Base-by-base conservation (phyloP, 768 basidiomycete genomes). In the Boletus fagicola region DNA sequence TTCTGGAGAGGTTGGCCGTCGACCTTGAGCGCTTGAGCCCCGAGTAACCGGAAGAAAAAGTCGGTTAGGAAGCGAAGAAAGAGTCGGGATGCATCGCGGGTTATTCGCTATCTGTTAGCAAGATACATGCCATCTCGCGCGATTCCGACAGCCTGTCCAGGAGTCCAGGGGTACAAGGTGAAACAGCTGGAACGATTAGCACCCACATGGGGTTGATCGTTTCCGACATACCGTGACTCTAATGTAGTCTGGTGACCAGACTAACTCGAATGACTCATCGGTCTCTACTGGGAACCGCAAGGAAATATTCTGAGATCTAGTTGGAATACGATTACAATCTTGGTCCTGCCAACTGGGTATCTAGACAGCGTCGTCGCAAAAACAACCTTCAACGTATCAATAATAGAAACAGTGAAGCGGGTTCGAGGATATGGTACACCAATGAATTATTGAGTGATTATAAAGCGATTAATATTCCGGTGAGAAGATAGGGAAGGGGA, bases 261-360 rank as follows among this genome's bases (percentile, higher is more conserved):
- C n/a, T n/a, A n/a, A n/a, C n/a, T n/a, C n/a, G n/a, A n/a, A n/a
- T n/a, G n/a, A n/a, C n/a, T n/a, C 28, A 20, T 30, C 28, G 4
- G 28, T 31, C 7, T 30, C 18, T 40, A 12, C 13, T 28, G 20
- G 33, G 16, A 46, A 53, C 28, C 18, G 28, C 26, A 50, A 53
- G n/a, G 43, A 57, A 36, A 31, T 38, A 38, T 4, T 64, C 53
- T 51, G 46, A 18, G 49, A 45, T 68, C 61, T 59, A 57, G 51
- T 58, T 49, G 46, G 40, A 51, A 40, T 64, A 59, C 40, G 38
- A 30, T 50, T 60, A 68, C 64, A 68, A 46, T 38, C 53, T 62
- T 71, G 71, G 71, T 58, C 71, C 69, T 61, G 71, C 69, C 71
- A 63, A 60, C 57, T 59, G 62, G 66, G 69, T 69, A 70, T 68